phyloP scores from a whole-genome alignment of 148 eudicot genomes.

The Silene uniflora region DNA sequence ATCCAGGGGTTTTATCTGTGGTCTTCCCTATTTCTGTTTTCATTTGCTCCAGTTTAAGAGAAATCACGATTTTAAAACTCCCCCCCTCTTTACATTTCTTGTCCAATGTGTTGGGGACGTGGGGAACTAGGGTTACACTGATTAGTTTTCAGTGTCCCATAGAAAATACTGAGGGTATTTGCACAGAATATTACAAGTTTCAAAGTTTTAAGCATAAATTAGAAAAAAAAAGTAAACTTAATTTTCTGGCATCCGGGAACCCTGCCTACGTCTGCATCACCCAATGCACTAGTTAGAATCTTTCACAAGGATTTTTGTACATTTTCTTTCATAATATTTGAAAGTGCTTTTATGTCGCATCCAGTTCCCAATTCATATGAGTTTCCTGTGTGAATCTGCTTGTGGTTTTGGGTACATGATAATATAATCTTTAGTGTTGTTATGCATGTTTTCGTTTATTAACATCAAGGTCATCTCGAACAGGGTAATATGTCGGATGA shows the following conservation, averaged over 20 bases:
- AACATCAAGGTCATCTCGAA: not conserved
- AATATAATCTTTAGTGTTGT: not conserved
- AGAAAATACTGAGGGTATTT: too few species aligned
- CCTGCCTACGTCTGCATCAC: too few species aligned
- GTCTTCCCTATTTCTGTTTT: not conserved
- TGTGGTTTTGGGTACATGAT: not conserved
- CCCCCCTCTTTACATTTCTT: not conserved
- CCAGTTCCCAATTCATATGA: not conserved
- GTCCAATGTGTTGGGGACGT: not conserved
- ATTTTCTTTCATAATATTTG: not conserved
- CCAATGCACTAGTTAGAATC: not conserved
- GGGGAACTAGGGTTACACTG: too few species aligned
- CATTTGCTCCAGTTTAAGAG: not conserved
- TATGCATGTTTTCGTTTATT: not conserved
- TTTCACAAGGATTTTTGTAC: not conserved
- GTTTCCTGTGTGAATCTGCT: not conserved
- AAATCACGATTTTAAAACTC: not conserved
- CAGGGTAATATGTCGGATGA: conserved; percentile 73
- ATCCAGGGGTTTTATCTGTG: not conserved
- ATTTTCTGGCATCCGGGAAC: too few species aligned
- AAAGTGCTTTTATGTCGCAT: not conserved
- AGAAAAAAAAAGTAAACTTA: too few species aligned
- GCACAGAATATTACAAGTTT: too few species aligned
- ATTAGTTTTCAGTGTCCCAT: too few species aligned
- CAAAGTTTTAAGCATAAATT: too few species aligned